Evolutionary conservation across 768 basidiomycete genomes (phyloP).

Genomic region (Macrolepiota dolichaula): DNA sequence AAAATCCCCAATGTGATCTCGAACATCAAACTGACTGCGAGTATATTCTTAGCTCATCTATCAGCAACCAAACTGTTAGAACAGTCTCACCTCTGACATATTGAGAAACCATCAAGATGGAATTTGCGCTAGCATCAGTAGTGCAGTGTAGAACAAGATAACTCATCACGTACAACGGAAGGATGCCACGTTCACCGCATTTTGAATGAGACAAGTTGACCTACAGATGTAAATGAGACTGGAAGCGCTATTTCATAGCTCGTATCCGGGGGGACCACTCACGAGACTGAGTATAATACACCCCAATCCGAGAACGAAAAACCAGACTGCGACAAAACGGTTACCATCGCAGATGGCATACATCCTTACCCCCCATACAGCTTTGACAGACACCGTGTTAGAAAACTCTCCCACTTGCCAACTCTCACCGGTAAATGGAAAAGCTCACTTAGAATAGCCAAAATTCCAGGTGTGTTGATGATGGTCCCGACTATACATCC

Average conservation of each 20-base stretch:
- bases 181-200: neutral
- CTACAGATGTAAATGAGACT: neutral
- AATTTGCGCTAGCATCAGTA: neutral
- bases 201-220: neutral
- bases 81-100: neutral
- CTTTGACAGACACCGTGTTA: no score
- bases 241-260: no score
- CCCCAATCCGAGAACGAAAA: no score
- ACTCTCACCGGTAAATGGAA: neutral
- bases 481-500: neutral
- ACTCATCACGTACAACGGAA: neutral
- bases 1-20: neutral
- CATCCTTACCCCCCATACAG: no score
- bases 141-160: neutral
- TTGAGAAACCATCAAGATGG: neutral
- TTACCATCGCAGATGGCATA: no score
- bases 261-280: no score
- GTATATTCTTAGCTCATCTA: neutral
- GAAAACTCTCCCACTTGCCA: no score
- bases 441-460: neutral
- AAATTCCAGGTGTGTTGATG: neutral
- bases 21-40: neutral
- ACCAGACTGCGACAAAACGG: no score
- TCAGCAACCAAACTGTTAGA: neutral
- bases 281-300: no score